These are phyloP conservation scores for Pichia rugopelliculosa DNA, from an alignment of 805 yeast genomes.

Conservation along the genomic window DNA sequence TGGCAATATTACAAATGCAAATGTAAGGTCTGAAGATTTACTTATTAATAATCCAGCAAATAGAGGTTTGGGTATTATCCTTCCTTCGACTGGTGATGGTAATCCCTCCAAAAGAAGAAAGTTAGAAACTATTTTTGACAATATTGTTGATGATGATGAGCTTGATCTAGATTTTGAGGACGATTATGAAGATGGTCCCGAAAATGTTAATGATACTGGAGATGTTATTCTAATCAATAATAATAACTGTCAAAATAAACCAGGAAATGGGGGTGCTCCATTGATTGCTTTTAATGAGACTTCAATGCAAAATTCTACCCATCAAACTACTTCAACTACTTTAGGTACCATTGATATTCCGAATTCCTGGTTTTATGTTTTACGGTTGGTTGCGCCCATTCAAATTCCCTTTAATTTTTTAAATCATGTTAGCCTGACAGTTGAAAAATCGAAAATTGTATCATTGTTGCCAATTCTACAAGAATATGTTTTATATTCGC, in stretches of 20 bases:
- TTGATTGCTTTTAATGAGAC: slow-evolving; percentile 14
- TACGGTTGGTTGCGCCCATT: slow-evolving; percentile 54
- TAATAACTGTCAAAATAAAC: slow-evolving; percentile 24
- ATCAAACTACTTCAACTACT: background rate
- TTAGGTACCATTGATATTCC: slow-evolving; percentile 31
- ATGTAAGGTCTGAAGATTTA: background rate
- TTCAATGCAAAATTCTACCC: slow-evolving; percentile 2
- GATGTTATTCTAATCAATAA: slow-evolving; percentile 19
- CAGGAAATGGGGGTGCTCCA: slow-evolving; percentile 11
- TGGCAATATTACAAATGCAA: background rate
- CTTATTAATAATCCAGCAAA: background rate
- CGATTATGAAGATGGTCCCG: slow-evolving; percentile 11
- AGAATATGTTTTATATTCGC: slow-evolving; percentile 23
- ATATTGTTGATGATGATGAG: slow-evolving; percentile 6
- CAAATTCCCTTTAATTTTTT: slow-evolving; percentile 53
- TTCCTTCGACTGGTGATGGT: background rate
- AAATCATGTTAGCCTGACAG: slow-evolving; percentile 27
- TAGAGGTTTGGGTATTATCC: background rate
- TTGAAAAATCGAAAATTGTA: slow-evolving; percentile 18
- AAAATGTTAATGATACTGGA: slow-evolving; percentile 11
- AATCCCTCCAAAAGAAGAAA: slow-evolving; percentile 12
- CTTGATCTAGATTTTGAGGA: slow-evolving; percentile 18
- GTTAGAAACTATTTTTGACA: slow-evolving; percentile 21
- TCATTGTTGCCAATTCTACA: slow-evolving; percentile 27
- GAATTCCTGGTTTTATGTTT: slow-evolving; percentile 60